Evolutionary conservation across 768 basidiomycete genomes (phyloP).

Genomic region (Porphyrellus cyaneotinctus): DNA sequence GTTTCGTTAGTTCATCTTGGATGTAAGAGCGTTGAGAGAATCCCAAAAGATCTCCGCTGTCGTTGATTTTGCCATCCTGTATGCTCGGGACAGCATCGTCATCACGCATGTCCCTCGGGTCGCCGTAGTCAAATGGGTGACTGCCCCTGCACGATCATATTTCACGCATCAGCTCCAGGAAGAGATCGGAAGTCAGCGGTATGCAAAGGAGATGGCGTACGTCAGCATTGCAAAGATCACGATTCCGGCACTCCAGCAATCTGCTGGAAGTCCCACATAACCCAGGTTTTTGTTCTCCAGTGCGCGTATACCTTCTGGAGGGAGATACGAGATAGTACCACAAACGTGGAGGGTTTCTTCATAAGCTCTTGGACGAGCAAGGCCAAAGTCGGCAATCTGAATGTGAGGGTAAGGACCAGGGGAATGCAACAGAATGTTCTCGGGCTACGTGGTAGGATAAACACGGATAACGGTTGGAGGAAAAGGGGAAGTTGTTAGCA

Average conservation of each 20-base stretch:
- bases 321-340: conserved; percentile 83
- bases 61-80: conserved; percentile 28
- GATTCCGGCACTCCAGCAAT: conserved; percentile 86
- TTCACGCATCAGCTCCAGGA: conserved; percentile 8
- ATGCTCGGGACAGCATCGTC: conserved; percentile 3
- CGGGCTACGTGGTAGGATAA: conserved; percentile 48
- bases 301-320: conserved; percentile 80
- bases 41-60: conserved; percentile 30
- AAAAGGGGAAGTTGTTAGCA: background rate
- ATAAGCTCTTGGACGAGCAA: conserved; percentile 72
- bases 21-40: conserved; percentile 34
- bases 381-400: conserved; percentile 82
- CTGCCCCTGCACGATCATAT: conserved; percentile 46
- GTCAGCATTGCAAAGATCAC: conserved; percentile 80
- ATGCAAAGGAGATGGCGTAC: conserved; percentile 43
- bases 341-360: conserved; percentile 84
- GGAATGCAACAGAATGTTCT: conserved; percentile 73
- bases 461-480: background rate
- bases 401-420: conserved; percentile 86
- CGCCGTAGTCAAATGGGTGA: conserved; percentile 73
- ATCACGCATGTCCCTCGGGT: conserved; percentile 14
- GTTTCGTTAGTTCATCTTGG: conserved; percentile 61
- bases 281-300: conserved; percentile 70
- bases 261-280: conserved; percentile 80
- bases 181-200: background rate